phyloP scores from a whole-genome alignment of 805 yeast genomes.

The Candida ulmi region DNA sequence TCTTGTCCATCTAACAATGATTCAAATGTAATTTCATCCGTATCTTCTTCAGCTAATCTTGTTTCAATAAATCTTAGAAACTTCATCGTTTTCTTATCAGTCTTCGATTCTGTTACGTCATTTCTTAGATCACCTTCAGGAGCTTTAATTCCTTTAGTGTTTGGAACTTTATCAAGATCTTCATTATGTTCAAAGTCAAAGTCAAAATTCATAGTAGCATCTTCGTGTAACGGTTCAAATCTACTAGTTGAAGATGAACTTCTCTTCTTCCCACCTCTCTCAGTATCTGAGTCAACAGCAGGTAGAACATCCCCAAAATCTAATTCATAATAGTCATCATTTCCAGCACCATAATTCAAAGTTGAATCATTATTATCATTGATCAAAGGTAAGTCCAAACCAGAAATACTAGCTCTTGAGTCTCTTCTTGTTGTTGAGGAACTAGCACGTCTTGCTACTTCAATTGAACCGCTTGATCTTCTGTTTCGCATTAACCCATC shows the following conservation, averaged over 20 bases:
- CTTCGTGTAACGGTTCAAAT: constrained; percentile 14
- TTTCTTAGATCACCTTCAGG: not conserved
- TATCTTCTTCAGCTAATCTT: constrained; percentile 11
- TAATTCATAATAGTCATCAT: constrained; percentile 7
- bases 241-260: constrained; percentile 8
- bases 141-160: not conserved
- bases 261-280: constrained; percentile 10
- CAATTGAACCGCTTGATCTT: constrained; percentile 21
- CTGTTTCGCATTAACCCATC: constrained; percentile 19
- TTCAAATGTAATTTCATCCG: constrained; percentile 8
- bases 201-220: constrained; percentile 5
- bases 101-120: constrained; percentile 1
- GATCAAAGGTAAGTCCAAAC: constrained; percentile 9
- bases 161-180: not conserved
- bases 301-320: constrained; percentile 8
- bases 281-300: constrained; percentile 3
- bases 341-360: not conserved
- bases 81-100: constrained; percentile 13
- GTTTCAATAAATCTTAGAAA: constrained; percentile 16
- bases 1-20: constrained; percentile 10
- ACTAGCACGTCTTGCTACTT: constrained; percentile 21
- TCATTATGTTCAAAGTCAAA: constrained; percentile 7
- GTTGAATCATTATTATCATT: not conserved
- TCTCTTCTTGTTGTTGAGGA: constrained; percentile 17
- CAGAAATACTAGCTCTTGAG: constrained; percentile 19